Base-by-base conservation (phyloP, 352 stramenopile genomes). In the Phytophthora hibernalis region DNA sequence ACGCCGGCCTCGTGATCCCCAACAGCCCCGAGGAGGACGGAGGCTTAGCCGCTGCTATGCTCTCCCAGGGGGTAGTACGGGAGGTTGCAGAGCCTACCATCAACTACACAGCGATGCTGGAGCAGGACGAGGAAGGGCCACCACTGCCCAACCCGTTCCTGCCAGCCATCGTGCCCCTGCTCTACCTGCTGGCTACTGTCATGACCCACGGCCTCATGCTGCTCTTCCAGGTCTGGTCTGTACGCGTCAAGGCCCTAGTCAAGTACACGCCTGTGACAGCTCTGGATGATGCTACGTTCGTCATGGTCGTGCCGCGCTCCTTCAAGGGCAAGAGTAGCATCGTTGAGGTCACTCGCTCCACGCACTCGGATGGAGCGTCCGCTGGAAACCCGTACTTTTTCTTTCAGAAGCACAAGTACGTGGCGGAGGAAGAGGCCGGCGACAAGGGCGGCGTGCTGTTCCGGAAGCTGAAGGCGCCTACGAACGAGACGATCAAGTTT, bases 331-430 rank as follows among this genome's bases (percentile, higher is more conserved):
- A 95, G 76, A 95, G 85, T 68, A 88, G 80, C 61, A 95, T 96
- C 50, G 82, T 95, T 26, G 63, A 75, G 61, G 77, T 96, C 22
- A 77, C 89, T 37, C 70, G 68, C 11, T 67, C 77, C 5, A 69
- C 65, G 44, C 65, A 75, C 16, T 44, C 53, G 0, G 79, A 82
- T 33, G 79, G 73, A 2, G 67, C 67, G 3, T 71, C 75, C 6
- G 76, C 79, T 35, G 70, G 70, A 35, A 72, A 72, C 3, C 77
- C 80, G 20, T 95, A 90, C 50, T 96, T 96, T 51, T 62, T 94
- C 45, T 96, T 96, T 61, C 89, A 96, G 64, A 96, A 95, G 74
- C 87, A 92, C 79, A 96, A 96, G 68, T 96, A 96, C 59, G 72
- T 94, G 5, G 85, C 84, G 1, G 79, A 90, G 44, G 74, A 82